A percentile compares a stretch with the other conserved stretches of the same genome.
Evolutionary conservation across 1,139 yeast genomes (phyloP).

Genomic region (Geotrichum candidum): DNA sequence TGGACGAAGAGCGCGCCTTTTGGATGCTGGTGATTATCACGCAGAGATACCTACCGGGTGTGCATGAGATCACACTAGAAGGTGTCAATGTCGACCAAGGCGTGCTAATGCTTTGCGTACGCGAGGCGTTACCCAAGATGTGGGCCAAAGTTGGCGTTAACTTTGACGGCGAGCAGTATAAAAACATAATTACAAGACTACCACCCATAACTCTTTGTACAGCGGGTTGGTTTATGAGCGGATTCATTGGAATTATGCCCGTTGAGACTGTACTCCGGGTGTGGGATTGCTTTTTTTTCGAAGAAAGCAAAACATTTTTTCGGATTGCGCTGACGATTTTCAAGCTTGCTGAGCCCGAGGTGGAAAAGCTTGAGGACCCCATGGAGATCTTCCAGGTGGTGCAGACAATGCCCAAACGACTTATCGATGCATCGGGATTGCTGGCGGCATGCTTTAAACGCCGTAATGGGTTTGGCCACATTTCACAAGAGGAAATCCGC

Average conservation of each 20-base stretch:
- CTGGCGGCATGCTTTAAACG: constrained; percentile 72
- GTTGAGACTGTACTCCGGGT: constrained; percentile 79
- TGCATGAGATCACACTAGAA: constrained; percentile 82
- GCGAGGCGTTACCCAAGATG: constrained; percentile 74
- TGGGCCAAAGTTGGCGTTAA: constrained; percentile 53
- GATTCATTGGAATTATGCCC: constrained; percentile 82
- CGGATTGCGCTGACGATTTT: constrained; percentile 76
- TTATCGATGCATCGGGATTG: constrained; percentile 63
- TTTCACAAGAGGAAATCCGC: constrained; percentile 75
- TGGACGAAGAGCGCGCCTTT: constrained; percentile 84
- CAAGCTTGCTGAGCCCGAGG: constrained; percentile 64
- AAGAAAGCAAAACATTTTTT: constrained; percentile 81
- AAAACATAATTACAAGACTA: constrained; percentile 57
- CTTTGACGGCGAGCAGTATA: constrained; percentile 41
- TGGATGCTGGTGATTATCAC: constrained; percentile 95
- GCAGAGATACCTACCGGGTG: constrained; percentile 79
- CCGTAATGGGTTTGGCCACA: constrained; percentile 64
- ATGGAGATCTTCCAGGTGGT: constrained; percentile 83
- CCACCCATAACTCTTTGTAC: constrained; percentile 93
- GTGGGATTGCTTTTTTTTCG: constrained; percentile 94
- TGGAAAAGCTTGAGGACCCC: constrained; percentile 49
- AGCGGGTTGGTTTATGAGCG: constrained; percentile 96
- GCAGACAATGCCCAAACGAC: constrained; percentile 71
- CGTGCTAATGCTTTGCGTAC: constrained; percentile 77
- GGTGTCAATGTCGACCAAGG: constrained; percentile 97